Percentiles rank a stretch among this genome's conserved stretches.
phyloP scores from a whole-genome alignment of 2,329 filamentous ascomycete species.

The Sporothrix brasiliensis region DNA sequence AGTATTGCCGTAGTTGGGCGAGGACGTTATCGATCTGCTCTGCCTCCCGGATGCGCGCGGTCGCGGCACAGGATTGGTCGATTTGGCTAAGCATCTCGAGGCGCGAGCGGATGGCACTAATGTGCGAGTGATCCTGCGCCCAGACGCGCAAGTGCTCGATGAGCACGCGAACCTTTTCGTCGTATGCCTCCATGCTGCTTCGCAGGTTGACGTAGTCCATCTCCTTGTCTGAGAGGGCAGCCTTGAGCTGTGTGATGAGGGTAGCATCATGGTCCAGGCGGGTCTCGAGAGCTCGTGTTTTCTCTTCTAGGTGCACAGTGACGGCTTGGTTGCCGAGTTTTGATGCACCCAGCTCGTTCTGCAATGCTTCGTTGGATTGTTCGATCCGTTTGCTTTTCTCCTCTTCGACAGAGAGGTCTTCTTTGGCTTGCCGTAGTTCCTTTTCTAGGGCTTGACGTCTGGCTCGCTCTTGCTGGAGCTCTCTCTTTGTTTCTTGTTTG shows the following conservation, averaged over 20 bases:
- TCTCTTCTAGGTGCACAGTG: constrained; percentile 7
- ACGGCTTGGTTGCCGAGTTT: constrained; percentile 15
- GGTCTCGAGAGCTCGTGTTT: constrained; percentile 14
- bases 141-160: constrained; percentile 30
- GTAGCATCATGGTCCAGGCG: not conserved
- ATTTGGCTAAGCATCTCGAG: constrained; percentile 31
- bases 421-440: constrained; percentile 31
- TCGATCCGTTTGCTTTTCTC: constrained; percentile 27
- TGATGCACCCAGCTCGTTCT: constrained; percentile 26
- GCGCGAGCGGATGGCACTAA: constrained; percentile 26
- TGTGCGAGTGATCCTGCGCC: constrained; percentile 32
- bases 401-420: constrained; percentile 28
- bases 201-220: constrained; percentile 22
- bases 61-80: constrained; percentile 19
- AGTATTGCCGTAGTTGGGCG: constrained; percentile 29
- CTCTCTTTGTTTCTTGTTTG: constrained; percentile 24
- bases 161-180: constrained; percentile 26
- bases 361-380: constrained; percentile 15
- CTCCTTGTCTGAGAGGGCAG: constrained; percentile 28
- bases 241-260: constrained; percentile 27
- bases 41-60: constrained; percentile 27
- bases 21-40: constrained; percentile 29
- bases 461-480: constrained; percentile 32
- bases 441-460: constrained; percentile 33
- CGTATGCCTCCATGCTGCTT: constrained; percentile 27